Percentiles rank a stretch among this genome's conserved stretches.
Evolutionary conservation across 805 yeast genomes (phyloP).

Genomic region (Metschnikowia rubicola): DNA sequence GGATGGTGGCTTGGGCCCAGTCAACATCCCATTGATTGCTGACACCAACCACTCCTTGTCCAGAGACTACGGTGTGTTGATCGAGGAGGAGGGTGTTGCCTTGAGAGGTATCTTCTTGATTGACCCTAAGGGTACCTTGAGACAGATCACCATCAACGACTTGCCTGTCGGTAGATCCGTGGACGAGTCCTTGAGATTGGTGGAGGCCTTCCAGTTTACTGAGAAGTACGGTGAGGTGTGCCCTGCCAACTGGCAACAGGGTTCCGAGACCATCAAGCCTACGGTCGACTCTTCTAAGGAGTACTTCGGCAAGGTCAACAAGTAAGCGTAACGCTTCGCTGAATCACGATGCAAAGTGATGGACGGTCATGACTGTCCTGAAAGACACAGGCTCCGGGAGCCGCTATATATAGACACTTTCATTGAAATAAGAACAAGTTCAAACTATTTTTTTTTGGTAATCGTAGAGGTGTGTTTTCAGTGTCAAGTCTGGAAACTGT

Average conservation of each 20-base stretch:
- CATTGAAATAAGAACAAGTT: too few relatives aligned
- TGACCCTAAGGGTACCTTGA: slow-evolving; percentile 90
- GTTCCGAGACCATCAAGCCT: slow-evolving; percentile 81
- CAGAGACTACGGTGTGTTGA: slow-evolving; percentile 94
- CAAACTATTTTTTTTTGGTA: too few relatives aligned
- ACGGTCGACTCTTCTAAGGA: slow-evolving; percentile 21
- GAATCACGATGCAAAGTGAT: too few relatives aligned
- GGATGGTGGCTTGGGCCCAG: slow-evolving; percentile 97
- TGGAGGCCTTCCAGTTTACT: slow-evolving; percentile 99
- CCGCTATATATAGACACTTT: too few relatives aligned
- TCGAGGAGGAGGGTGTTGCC: slow-evolving; percentile 95
- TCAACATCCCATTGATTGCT: slow-evolving; percentile 90
- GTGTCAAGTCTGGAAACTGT: too few relatives aligned
- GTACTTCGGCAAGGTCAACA: slow-evolving; percentile 48
- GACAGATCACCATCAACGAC: slow-evolving; percentile 98
- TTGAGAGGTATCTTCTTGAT: slow-evolving; percentile 97
- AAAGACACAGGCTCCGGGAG: too few relatives aligned
- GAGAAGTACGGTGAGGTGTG: slow-evolving; percentile 99
- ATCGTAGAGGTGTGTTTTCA: too few relatives aligned
- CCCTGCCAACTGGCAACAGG: slow-evolving; percentile 96
- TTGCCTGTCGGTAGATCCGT: slow-evolving; percentile 99
- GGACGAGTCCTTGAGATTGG: slow-evolving; percentile 94
- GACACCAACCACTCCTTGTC: slow-evolving; percentile 96
- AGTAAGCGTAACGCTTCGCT: slow-evolving; percentile 15
- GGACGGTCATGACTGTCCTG: too few relatives aligned